A percentile compares a stretch with the other conserved stretches of the same genome.
phyloP scores from a whole-genome alignment of 495 filamentous ascomycete species.

The Immersiella caudata region DNA sequence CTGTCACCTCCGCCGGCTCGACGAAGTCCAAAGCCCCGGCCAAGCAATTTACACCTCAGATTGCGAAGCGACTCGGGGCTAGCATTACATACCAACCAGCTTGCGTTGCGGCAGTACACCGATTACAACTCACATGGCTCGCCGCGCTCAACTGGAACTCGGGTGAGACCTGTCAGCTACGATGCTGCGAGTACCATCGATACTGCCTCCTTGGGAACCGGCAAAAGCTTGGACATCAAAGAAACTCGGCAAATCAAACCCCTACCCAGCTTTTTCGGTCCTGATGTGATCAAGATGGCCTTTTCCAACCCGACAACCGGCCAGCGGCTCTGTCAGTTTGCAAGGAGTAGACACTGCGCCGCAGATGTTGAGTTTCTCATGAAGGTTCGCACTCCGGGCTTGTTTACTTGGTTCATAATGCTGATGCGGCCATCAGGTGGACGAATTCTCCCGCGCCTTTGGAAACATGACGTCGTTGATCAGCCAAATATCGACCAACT shows the following conservation, averaged over 20 bases:
- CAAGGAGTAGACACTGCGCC: slow-evolving; percentile 43
- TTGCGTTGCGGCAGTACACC: slow-evolving; percentile 40
- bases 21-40: slow-evolving; percentile 16
- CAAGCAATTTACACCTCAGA: slow-evolving; percentile 28
- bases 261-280: slow-evolving; percentile 48
- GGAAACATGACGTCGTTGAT: slow-evolving; percentile 45
- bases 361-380: slow-evolving; percentile 54
- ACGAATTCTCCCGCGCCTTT: slow-evolving; percentile 40
- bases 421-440: slow-evolving; percentile 28
- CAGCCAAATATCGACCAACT: slow-evolving; percentile 48
- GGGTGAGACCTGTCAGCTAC: slow-evolving; percentile 15
- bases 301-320: slow-evolving; percentile 50
- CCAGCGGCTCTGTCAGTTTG: slow-evolving; percentile 48
- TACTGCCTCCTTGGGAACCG: slow-evolving; percentile 12
- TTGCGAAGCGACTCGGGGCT: slow-evolving; percentile 47
- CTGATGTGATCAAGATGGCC: slow-evolving; percentile 50
- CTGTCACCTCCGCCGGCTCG: slow-evolving; percentile 33
- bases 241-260: slow-evolving; percentile 7
- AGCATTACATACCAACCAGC: slow-evolving; percentile 38
- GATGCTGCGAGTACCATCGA: slow-evolving; percentile 29
- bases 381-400: slow-evolving; percentile 38
- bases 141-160: slow-evolving; percentile 9
- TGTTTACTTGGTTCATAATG: neutral
- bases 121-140: slow-evolving; percentile 37
- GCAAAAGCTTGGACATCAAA: slow-evolving; percentile 6